phyloP scores from a whole-genome alignment of 2,329 filamentous ascomycete genomes.

The Cladosporium velox region DNA sequence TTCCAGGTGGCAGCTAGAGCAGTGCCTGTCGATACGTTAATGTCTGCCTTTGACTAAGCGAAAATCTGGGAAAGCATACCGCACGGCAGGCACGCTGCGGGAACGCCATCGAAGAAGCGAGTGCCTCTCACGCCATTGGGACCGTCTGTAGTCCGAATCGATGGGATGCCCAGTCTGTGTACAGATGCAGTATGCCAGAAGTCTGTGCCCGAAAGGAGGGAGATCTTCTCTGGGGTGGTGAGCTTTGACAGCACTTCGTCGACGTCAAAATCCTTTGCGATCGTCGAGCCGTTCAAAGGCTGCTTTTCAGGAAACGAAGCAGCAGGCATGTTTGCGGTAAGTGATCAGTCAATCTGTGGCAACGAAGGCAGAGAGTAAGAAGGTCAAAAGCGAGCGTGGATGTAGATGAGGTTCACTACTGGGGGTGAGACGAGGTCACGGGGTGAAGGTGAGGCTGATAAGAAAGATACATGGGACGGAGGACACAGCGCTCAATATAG shows the following conservation, averaged over 20 bases:
- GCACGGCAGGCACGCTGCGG: slow-evolving; percentile 75
- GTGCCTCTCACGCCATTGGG: slow-evolving; percentile 70
- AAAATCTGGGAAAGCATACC: slow-evolving; percentile 43
- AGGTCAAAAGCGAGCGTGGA: slow-evolving; percentile 7
- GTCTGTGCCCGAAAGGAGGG: slow-evolving; percentile 50
- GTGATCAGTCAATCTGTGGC: background rate
- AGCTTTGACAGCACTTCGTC: slow-evolving; percentile 34
- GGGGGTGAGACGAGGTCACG: slow-evolving; percentile 1
- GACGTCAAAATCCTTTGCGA: slow-evolving; percentile 33
- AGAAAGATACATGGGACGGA: slow-evolving; percentile 8
- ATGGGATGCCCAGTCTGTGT: slow-evolving; percentile 62
- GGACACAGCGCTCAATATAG: slow-evolving; percentile 14
- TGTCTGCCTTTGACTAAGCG: background rate
- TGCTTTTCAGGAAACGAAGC: slow-evolving; percentile 14
- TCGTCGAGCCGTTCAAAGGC: slow-evolving; percentile 10
- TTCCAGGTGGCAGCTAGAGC: slow-evolving; percentile 36
- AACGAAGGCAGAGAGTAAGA: background rate
- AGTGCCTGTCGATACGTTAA: slow-evolving; percentile 18
- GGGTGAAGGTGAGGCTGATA: background rate
- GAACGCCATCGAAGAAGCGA: slow-evolving; percentile 65
- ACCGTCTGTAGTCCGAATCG: slow-evolving; percentile 66
- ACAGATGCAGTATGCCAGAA: slow-evolving; percentile 70
- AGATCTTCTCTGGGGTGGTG: slow-evolving; percentile 36
- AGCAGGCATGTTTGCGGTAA: slow-evolving; percentile 5
- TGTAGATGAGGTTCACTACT: background rate